Percentiles rank a stretch among this genome's conserved stretches.
Conservation (phyloP, 2,329 filamentous ascomycete species). For the Fusarium fujikuroi region DNA sequence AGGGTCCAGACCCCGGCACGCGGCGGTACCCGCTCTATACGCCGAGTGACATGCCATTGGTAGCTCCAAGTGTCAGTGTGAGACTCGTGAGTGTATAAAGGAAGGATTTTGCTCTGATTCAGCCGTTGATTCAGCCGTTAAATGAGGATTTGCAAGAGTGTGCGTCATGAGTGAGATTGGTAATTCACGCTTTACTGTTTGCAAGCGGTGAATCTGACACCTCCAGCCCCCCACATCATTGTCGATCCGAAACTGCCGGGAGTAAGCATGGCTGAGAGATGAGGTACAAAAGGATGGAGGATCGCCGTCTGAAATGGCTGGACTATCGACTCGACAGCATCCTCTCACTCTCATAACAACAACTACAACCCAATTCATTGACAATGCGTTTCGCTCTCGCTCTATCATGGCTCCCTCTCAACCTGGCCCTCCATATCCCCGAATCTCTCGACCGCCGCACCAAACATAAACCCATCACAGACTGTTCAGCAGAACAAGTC, state of each 20-base stretch:
- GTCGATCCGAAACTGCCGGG: background rate
- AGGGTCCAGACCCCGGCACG: background rate
- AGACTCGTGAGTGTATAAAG: background rate
- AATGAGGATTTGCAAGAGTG: background rate
- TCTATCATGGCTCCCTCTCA: constrained; percentile 2
- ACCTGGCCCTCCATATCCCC: constrained; percentile 8
- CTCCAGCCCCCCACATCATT: constrained; percentile 5
- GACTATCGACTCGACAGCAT: rapidly evolving
- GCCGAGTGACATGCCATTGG: background rate
- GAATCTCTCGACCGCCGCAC: background rate
- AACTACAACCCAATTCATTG: rapidly evolving
- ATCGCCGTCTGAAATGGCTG: background rate
- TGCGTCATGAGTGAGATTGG: constrained; percentile 7
- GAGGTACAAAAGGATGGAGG: background rate
- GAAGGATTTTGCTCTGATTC: background rate
- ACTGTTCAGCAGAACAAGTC: constrained; percentile 53
- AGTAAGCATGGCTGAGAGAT: background rate
- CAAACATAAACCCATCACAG: background rate
- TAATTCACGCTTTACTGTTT: constrained; percentile 1
- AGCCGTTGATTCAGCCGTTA: background rate
- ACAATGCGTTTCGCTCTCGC: constrained; percentile 1
- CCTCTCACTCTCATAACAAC: rapidly evolving
- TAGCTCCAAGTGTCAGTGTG: background rate
- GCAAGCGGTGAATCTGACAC: constrained; percentile 12
- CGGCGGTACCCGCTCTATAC: constrained; percentile 8